A percentile compares a stretch with the other conserved stretches of the same genome.
phyloP scores from a whole-genome alignment of 257 asterid species.

The Nicotiana otophora region DNA sequence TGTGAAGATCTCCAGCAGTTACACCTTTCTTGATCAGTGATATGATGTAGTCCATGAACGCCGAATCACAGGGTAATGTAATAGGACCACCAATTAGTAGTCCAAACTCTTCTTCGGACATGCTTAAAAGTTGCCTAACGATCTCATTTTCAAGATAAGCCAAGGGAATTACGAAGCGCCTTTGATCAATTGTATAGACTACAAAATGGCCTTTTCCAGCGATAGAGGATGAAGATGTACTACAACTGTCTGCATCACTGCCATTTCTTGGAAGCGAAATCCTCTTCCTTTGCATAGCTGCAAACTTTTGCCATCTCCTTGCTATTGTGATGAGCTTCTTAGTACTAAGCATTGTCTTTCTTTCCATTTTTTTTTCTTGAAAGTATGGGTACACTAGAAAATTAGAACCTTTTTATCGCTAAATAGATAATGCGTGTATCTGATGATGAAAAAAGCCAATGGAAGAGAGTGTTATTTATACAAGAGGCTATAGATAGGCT shows the following conservation, averaged over 20 bases:
- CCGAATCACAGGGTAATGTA: background rate
- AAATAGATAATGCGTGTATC: too few relatives aligned
- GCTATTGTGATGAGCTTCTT: background rate
- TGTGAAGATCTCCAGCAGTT: background rate
- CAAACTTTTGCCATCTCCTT: background rate
- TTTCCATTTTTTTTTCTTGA: background rate
- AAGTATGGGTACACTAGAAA: background rate
- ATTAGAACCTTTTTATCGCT: background rate
- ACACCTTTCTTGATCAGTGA: background rate
- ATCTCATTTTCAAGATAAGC: conserved; percentile 12
- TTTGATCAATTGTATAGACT: background rate
- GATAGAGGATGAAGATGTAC: background rate
- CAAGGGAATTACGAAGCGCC: conserved; percentile 19
- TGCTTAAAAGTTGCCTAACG: conserved; percentile 20
- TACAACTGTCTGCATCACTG: background rate
- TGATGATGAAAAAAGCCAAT: background rate
- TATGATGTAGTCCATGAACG: background rate
- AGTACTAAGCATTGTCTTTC: background rate
- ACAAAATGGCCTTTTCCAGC: conserved; percentile 15
- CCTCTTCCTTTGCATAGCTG: background rate
- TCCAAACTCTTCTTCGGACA: conserved; percentile 25
- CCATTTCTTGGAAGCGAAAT: background rate
- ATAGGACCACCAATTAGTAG: background rate
- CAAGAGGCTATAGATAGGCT: background rate
- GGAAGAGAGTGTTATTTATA: background rate